Evolutionary conservation across 116 monocot species (phyloP).

Genomic region (Dioscorea cayenensis): DNA sequence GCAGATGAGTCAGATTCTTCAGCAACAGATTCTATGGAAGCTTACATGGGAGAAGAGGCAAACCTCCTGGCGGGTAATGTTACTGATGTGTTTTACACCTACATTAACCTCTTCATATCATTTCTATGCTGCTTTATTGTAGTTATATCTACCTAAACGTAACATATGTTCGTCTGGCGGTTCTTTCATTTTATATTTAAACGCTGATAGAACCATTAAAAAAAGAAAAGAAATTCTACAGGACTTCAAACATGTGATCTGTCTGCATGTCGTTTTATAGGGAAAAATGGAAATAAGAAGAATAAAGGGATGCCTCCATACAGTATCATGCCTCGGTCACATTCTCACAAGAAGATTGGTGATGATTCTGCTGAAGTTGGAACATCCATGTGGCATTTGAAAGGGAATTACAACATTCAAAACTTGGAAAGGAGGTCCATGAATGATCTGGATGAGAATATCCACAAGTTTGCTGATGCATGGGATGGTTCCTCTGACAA

Average conservation of each 20-base stretch:
- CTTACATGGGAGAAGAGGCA: conserved; percentile 25
- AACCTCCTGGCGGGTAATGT: background rate
- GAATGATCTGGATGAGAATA: conserved; percentile 18
- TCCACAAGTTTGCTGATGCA: conserved; percentile 8
- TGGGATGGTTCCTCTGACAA: conserved; percentile 17
- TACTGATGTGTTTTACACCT: too few relatives aligned
- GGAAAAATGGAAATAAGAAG: conserved; percentile 10
- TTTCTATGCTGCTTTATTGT: too few relatives aligned
- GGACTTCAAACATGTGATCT: too few relatives aligned
- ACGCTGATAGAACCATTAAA: too few relatives aligned
- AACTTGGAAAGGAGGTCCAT: conserved; percentile 35
- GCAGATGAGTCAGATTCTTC: conserved; percentile 45
- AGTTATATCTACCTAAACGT: too few relatives aligned
- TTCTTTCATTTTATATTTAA: too few relatives aligned
- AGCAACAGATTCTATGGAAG: conserved; percentile 32
- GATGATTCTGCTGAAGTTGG: conserved; percentile 37
- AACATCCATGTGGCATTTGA: conserved; percentile 79
- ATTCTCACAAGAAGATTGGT: conserved; percentile 23
- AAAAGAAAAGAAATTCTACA: too few relatives aligned
- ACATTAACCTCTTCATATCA: too few relatives aligned
- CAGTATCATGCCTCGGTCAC: conserved; percentile 7
- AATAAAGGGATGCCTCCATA: conserved; percentile 26
- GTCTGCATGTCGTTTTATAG: too few relatives aligned
- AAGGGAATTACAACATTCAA: conserved; percentile 79
- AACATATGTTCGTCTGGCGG: too few relatives aligned